phyloP scores from a whole-genome alignment of 1,284 basidiomycete species.

The Puccinia hordei region DNA sequence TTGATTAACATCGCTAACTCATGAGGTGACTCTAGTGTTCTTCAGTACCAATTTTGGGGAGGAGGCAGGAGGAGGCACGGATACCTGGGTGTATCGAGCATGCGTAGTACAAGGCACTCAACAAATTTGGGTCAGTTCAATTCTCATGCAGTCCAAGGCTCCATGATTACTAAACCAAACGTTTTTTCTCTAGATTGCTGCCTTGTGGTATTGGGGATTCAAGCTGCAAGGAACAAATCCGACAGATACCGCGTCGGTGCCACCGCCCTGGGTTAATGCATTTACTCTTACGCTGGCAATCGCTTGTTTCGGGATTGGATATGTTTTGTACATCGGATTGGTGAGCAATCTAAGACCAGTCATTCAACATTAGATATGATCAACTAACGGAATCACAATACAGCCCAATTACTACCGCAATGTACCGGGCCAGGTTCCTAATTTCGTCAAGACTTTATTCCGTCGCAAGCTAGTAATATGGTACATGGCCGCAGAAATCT shows the following conservation, averaged over 20 bases:
- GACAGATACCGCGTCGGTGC: slow-evolving; percentile 65
- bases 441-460: slow-evolving; percentile 82
- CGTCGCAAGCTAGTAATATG: slow-evolving; percentile 84
- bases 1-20: not conserved
- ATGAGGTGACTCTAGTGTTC: slow-evolving; percentile 63
- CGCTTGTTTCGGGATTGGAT: slow-evolving; percentile 74
- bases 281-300: slow-evolving; percentile 79
- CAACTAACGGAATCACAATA: not conserved
- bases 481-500: slow-evolving; percentile 78
- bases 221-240: slow-evolving; percentile 67
- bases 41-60: slow-evolving; percentile 94
- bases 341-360: slow-evolving; percentile 65
- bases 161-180: not conserved
- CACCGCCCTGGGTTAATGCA: slow-evolving; percentile 64
- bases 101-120: slow-evolving; percentile 74
- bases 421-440: slow-evolving; percentile 86
- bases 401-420: slow-evolving; percentile 75
- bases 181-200: slow-evolving; percentile 71
- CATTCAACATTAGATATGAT: not conserved
- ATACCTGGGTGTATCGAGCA: slow-evolving; percentile 84
- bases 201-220: slow-evolving; percentile 91
- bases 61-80: slow-evolving; percentile 87
- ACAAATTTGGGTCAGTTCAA: slow-evolving; percentile 46
- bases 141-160: not conserved
- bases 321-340: slow-evolving; percentile 78